Evolutionary conservation across 2,329 filamentous ascomycete species (phyloP), one percentile per base, ranked within the genome.

Genomic region (Ambrosiella beaveri): DNA sequence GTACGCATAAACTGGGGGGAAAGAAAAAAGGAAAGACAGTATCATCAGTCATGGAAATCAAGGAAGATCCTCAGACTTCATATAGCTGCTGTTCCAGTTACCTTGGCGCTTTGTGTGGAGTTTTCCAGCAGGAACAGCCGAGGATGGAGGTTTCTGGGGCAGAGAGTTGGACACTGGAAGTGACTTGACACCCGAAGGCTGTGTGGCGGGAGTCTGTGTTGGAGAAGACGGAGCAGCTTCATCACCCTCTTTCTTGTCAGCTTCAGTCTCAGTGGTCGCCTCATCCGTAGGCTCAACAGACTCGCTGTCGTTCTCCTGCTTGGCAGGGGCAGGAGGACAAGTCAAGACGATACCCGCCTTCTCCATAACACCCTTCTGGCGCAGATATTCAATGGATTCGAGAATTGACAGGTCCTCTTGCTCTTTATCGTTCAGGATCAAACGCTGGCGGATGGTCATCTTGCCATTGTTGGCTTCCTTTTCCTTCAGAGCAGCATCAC

Each of bases 361-460:
- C 57, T 70, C 67, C 67, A 80, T 72, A 54, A 77, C 66, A n/a
- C 78, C 78, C 66, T 75, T 80, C 50, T 81, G 73, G 63, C 80
- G 78, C 61, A 84, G 74, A 64, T 83, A 82, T 64, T 83, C 78
- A 62, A 85, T 80, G 5, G 79, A 81, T 66, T 81, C 78, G 57
- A 85, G 74, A 61, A 84, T 78, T 7, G 80, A 78, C 63, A 84
- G 71, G 65, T 85, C 81, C 64, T 84, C 80, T 65, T 84, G 80
- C 61, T 83, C 79, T 65, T 83, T 82, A 66, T 84, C 81, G 71
- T 84, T 84, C 57, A 84, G 71, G 60, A 79, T 75, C 57, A 85
- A 69, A 47, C 81, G 79, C 66, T 85, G 81, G 67, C 81, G 77
- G 57, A 84, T 75, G 3, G 81, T 84, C 69, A 84, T 76, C 55